Evolutionary conservation across 1,284 basidiomycete species (phyloP), one percentile per base, ranked within the genome.

Genomic region (Ustilago hordei): DNA sequence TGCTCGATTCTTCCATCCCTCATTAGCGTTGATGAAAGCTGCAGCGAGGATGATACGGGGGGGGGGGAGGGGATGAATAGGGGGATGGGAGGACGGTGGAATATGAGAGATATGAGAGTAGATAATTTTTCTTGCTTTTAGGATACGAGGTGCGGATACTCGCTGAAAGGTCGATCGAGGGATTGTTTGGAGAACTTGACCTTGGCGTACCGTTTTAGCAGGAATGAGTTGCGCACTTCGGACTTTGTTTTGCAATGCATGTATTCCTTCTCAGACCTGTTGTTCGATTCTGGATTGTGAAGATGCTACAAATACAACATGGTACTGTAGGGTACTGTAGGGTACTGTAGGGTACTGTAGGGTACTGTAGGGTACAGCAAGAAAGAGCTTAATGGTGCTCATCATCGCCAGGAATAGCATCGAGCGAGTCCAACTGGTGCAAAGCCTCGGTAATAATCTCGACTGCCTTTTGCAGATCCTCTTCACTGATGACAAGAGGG

Each of bases 401-500:
- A 1, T 80, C 79, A 41, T 84, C 81, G 36, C 83, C 84, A 4
- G 84, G 83, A 53, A 84, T 81, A 36, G 36, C 45, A 8, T 86
- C 84, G 32, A 86, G 38, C 28, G 60, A 53, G 86, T 98, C 96
- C 57, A 98, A 89, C 84, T 97, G 94, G 19, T 88, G 86, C 55
- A 98, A 88, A 45, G 91, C 91, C 80, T 93, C 89, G 50, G 89
- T 90, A 82, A 99, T 95, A 66, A 94, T 91, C 64, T 88, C 87
- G 15, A 98, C 89, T 17, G 92, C 92, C 86, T 90, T 91, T 85
- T 89, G 88, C 64, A 98, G 85, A 74, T 98, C 94, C 45, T 90
- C 91, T 83, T 98, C 93, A 23, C 90, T 89, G 74, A 99, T 98
- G 64, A 98, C 94, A 52, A 99, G 88, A 1, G 96, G 96, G 3